These are phyloP conservation scores for Suhomyces pyralidae DNA, from an alignment of 805 yeast species.

Conservation along the genomic window DNA sequence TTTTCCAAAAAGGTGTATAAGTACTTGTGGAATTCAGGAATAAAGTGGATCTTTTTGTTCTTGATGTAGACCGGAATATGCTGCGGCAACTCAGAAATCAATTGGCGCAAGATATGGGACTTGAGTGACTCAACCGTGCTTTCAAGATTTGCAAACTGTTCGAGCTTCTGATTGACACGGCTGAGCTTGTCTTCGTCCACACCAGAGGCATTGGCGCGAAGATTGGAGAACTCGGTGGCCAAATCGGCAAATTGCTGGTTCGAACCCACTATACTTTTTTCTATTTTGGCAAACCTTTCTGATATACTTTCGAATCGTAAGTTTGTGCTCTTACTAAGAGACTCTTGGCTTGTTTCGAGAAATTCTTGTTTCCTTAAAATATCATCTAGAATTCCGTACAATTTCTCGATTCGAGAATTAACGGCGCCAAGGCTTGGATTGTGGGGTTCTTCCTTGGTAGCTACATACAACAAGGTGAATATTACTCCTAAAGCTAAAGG, in stretches of 20 bases:
- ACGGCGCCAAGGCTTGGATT: background rate
- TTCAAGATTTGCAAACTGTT: conserved; percentile 14
- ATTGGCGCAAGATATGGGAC: conserved; percentile 15
- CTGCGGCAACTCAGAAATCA: conserved; percentile 24
- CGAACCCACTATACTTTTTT: background rate
- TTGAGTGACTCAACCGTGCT: conserved; percentile 15
- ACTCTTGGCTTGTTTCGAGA: conserved; percentile 15
- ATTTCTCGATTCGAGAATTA: conserved; percentile 2
- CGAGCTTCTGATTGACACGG: conserved; percentile 8
- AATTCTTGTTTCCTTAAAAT: conserved; percentile 18
- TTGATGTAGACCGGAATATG: conserved; percentile 32
- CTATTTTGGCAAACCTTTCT: conserved; percentile 8
- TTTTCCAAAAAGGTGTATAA: conserved; percentile 32
- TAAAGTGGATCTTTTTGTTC: conserved; percentile 32
- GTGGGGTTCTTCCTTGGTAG: background rate
- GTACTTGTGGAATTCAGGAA: conserved; percentile 39
- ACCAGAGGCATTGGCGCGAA: background rate
- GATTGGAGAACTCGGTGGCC: conserved; percentile 8
- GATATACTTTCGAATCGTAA: conserved; percentile 17
- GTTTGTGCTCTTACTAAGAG: conserved; percentile 11
- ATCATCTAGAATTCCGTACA: conserved; percentile 13
- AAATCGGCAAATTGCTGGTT: conserved; percentile 10
- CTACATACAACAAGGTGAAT: background rate
- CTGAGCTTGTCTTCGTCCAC: conserved; percentile 5
- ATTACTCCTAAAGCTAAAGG: background rate